A percentile compares a stretch with the other conserved stretches of the same genome.
Conservation (phyloP, 2,329 filamentous ascomycete species). For the Verticillium nonalfalfae region DNA sequence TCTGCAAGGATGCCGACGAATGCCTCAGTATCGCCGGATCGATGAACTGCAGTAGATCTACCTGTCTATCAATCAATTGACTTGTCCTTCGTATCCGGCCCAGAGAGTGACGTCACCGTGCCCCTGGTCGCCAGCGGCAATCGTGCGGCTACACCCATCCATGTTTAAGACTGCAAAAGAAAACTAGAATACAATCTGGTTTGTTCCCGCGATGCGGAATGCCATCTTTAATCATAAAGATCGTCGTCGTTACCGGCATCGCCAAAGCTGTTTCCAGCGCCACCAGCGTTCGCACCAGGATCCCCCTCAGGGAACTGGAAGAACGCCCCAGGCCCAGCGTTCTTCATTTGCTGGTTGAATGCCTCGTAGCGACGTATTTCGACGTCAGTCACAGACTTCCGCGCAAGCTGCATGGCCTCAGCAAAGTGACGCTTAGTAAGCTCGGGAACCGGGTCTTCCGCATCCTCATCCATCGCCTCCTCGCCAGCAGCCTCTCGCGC, state of each 20-base stretch:
- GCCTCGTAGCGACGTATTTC: slow-evolving; percentile 98
- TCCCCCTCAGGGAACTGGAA: slow-evolving; percentile 91
- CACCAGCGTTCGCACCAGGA: slow-evolving; percentile 58
- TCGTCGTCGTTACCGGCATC: slow-evolving; percentile 91
- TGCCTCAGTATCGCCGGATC: neutral
- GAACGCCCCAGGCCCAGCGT: slow-evolving; percentile 87
- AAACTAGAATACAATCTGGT: slow-evolving; percentile 40
- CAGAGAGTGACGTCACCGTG: slow-evolving; percentile 3
- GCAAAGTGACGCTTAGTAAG: slow-evolving; percentile 96
- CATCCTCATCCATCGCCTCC: slow-evolving; percentile 78
- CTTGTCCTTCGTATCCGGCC: slow-evolving; percentile 5
- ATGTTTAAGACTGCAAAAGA: slow-evolving; percentile 25
- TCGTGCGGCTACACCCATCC: slow-evolving; percentile 21
- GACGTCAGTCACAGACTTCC: slow-evolving; percentile 90
- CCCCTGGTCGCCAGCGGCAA: slow-evolving; percentile 5
- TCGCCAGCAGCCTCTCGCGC: slow-evolving; percentile 80
- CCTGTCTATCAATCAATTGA: slow-evolving; percentile 12
- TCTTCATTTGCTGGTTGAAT: slow-evolving; percentile 99
- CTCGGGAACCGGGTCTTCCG: slow-evolving; percentile 90
- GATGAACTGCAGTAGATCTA: slow-evolving; percentile 6
- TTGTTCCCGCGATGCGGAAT: slow-evolving; percentile 20
- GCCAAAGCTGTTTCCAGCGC: slow-evolving; percentile 64
- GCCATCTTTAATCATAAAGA: slow-evolving; percentile 72
- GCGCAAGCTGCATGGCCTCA: slow-evolving; percentile 94
- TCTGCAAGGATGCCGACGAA: no score